Base-by-base conservation (phyloP, 768 basidiomycete genomes). In the Suillus sp. region DNA sequence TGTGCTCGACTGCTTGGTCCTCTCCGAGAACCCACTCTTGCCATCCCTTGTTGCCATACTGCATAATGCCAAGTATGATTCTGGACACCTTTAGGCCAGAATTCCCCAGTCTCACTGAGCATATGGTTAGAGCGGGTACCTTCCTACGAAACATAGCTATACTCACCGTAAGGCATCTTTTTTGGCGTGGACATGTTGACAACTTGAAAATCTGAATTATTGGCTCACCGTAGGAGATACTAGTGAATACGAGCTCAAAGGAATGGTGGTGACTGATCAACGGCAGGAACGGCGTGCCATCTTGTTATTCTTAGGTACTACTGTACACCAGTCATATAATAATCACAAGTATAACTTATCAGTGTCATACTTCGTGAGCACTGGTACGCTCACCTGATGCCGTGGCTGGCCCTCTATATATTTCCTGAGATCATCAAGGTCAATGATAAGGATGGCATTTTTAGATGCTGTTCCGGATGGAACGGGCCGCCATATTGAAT, bases 11-110 rank as follows among this genome's bases (percentile, higher is more conserved):
- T 0, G 78, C 74, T 60, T 80, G 73, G 54, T 81, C 81, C 63
- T 84, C 82, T 3, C 77, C 78, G 30, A 83, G 65, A 9, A 86
- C 78, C 86, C 85, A 86, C 3, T 71, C 68, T 66, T 84, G 80
- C 83, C 86, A 88, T 11, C 82, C 78, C 16, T 80, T 75, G 35
- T 69, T 57, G 25, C 74, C 81, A 53, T 81, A 84, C 47, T 76
- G 74, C 81, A 81, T 82, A 51, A 78, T 79, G 1, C 84, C 84
- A 2, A 86, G 74, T 55, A 84, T 82, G 60, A 83, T 73, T 67
- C 72, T 79, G 18, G 84, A 85, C 10, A 86, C 79, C 70, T 85
- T 79, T 30, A 81, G 67, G 11, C 84, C 84, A 0, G 80, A 81
- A 40, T 77, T 77, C 22, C 84, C 84, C 20, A 80, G 75, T 48